These are phyloP conservation scores for Yamadazyma laniorum DNA, from an alignment of 805 yeast genomes.

Conservation along the genomic window DNA sequence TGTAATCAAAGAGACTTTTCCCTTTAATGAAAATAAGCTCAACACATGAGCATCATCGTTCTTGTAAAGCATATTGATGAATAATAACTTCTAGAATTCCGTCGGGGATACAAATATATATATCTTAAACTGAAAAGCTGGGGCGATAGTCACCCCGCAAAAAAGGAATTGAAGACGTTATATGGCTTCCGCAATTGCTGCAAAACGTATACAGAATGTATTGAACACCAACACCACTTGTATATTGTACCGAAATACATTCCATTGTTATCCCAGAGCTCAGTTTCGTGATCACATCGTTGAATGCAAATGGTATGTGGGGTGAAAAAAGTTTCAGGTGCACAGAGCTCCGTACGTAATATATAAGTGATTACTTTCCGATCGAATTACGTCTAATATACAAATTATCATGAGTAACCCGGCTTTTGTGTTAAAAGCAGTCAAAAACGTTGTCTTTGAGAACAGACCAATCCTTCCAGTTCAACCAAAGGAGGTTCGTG, in stretches of 20 bases:
- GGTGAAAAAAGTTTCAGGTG: no score
- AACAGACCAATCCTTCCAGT: constrained; percentile 14
- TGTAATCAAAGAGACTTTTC: constrained; percentile 39
- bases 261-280: no score
- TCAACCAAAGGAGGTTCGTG: constrained; percentile 20
- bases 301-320: no score
- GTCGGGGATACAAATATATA: neutral
- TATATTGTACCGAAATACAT: neutral
- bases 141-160: neutral
- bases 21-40: constrained; percentile 38
- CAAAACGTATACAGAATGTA: no score
- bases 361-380: neutral
- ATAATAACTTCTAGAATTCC: no score
- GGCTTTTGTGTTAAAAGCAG: constrained; percentile 17
- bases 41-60: constrained; percentile 21
- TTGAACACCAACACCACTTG: no score
- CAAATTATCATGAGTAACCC: constrained; percentile 10
- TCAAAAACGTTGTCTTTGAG: constrained; percentile 16
- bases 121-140: neutral
- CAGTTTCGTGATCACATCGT: constrained; percentile 61
- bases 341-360: constrained; percentile 4
- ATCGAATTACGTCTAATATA: neutral
- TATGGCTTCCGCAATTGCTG: no score
- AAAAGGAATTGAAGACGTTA: no score
- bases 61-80: constrained; percentile 16